Evolutionary conservation across 345 rosid genomes (phyloP).

Genomic region (Bruguiera parviflora): DNA sequence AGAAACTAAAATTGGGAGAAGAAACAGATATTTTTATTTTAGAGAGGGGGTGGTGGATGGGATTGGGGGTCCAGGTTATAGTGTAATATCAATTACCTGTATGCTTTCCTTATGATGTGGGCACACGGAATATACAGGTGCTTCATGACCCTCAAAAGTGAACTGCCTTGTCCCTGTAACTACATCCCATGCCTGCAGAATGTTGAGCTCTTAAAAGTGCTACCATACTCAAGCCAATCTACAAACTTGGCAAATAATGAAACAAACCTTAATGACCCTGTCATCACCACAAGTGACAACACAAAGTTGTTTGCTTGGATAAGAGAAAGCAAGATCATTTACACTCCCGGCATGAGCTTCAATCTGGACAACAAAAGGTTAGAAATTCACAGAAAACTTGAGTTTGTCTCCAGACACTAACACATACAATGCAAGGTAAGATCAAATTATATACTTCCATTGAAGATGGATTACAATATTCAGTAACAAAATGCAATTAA

Average conservation of each 20-base stretch:
- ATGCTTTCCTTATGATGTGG: slow-evolving; percentile 47
- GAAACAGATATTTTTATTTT: too few relatives aligned
- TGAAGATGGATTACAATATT: background rate
- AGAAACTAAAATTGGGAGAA: background rate
- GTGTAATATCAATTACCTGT: slow-evolving; percentile 26
- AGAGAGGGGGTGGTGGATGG: too few relatives aligned
- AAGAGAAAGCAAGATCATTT: slow-evolving; percentile 58
- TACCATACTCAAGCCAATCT: background rate
- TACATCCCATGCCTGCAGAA: slow-evolving; percentile 49
- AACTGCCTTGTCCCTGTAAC: slow-evolving; percentile 35
- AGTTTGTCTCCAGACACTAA: background rate
- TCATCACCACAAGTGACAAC: slow-evolving; percentile 67
- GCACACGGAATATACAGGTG: slow-evolving; percentile 56
- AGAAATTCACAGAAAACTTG: background rate
- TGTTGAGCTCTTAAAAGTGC: background rate
- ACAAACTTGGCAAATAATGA: background rate
- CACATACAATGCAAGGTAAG: background rate
- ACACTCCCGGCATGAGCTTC: slow-evolving; percentile 68
- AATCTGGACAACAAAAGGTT: slow-evolving; percentile 35
- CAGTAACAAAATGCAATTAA: too few relatives aligned
- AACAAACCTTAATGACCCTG: slow-evolving; percentile 26
- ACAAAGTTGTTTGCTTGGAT: slow-evolving; percentile 50
- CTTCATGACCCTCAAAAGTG: slow-evolving; percentile 53
- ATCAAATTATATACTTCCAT: background rate
- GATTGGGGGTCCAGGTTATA: too few relatives aligned